These are phyloP conservation scores for Arxiozyma slooffiae DNA, from an alignment of 1,139 yeast genomes.

Conservation along the genomic window DNA sequence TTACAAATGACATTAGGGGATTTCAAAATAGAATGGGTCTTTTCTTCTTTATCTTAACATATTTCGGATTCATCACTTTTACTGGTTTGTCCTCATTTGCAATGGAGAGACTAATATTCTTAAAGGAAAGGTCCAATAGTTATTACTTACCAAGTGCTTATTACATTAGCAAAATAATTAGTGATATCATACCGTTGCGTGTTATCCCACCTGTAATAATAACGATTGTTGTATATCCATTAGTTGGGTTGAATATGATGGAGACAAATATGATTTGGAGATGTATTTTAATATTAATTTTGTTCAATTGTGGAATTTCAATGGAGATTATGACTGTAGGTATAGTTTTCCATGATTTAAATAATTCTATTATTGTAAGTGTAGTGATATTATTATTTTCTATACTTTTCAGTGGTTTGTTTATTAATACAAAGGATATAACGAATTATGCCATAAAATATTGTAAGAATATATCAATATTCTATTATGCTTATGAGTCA, in stretches of 20 bases:
- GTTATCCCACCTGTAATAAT: conserved; percentile 81
- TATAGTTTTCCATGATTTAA: conserved; percentile 77
- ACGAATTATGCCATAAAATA: conserved; percentile 44
- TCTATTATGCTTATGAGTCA: conserved; percentile 94
- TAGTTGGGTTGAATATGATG: conserved; percentile 77
- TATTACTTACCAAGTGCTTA: conserved; percentile 83
- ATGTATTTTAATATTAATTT: conserved; percentile 56
- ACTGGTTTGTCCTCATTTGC: conserved; percentile 88
- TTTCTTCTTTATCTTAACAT: conserved; percentile 78
- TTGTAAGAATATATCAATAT: conserved; percentile 77
- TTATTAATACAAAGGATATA: conserved; percentile 62
- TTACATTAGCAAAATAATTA: conserved; percentile 70
- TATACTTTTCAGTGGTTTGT: conserved; percentile 82
- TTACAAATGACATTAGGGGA: conserved; percentile 83
- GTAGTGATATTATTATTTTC: conserved; percentile 77
- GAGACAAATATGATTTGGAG: conserved; percentile 61
- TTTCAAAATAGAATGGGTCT: conserved; percentile 91
- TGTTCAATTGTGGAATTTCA: conserved; percentile 81
- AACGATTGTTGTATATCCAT: conserved; percentile 79
- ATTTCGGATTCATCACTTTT: conserved; percentile 87
- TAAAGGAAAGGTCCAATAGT: conserved; percentile 88
- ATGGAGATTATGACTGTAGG: conserved; percentile 82
- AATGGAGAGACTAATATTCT: conserved; percentile 79
- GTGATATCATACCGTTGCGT: conserved; percentile 84
- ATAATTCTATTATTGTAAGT: conserved; percentile 84